Conservation (phyloP, 495 filamentous ascomycete species). For the Aspergillus carlsbadensis region DNA sequence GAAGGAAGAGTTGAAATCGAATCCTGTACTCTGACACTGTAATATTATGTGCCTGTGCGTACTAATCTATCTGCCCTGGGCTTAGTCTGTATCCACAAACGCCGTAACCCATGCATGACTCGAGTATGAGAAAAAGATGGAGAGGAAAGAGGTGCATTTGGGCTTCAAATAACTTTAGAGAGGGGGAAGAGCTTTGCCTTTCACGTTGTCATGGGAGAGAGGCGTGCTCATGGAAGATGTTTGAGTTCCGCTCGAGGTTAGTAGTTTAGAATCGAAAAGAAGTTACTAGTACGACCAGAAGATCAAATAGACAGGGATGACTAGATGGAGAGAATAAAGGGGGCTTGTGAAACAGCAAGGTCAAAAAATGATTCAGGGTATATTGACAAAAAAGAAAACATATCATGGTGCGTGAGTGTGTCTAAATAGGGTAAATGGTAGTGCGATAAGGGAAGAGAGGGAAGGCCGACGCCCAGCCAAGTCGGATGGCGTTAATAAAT, state of each 20-base stretch:
- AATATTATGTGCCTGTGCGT: background rate
- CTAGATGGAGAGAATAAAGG: background rate
- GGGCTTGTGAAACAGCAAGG: background rate
- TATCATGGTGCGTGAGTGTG: conserved; percentile 4
- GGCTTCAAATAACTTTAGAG: background rate
- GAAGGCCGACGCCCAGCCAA: background rate
- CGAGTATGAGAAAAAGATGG: background rate
- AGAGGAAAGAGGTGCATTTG: background rate
- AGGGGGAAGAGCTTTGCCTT: background rate
- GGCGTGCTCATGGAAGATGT: too few relatives aligned
- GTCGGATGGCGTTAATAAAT: background rate
- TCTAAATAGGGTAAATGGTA: conserved; percentile 3
- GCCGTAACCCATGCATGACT: background rate
- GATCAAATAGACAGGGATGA: background rate
- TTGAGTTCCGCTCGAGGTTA: background rate
- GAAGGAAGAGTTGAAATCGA: background rate
- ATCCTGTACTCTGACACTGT: too few relatives aligned
- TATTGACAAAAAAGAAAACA: conserved; percentile 11
- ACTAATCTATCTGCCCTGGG: background rate
- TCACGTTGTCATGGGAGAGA: too few relatives aligned
- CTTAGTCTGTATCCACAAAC: background rate
- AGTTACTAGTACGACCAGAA: too few relatives aligned
- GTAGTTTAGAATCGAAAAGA: too few relatives aligned
- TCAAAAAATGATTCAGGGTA: conserved; percentile 18
- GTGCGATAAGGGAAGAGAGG: background rate